Percentiles rank a stretch among this genome's conserved stretches.
Evolutionary conservation across 129 eudicot species (phyloP).

Genomic region (Saussurea involucrata): DNA sequence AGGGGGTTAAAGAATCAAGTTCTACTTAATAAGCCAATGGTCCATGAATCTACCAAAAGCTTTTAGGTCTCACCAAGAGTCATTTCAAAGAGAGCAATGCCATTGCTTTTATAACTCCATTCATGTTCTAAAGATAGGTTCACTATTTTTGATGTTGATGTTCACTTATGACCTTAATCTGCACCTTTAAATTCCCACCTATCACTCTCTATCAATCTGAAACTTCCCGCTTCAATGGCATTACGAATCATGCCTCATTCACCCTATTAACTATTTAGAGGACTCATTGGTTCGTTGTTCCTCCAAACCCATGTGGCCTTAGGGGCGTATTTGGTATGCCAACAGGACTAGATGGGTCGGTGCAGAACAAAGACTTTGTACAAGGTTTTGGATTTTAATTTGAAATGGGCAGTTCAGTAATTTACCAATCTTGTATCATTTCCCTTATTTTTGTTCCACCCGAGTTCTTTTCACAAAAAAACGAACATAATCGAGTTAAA

Average conservation of each 20-base stretch:
- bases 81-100: constrained; percentile 20
- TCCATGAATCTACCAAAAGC: constrained; percentile 27
- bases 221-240: neutral
- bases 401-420: neutral
- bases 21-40: constrained; percentile 29
- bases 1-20: constrained; percentile 34
- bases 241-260: neutral
- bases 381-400: neutral
- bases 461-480: too few relatives aligned
- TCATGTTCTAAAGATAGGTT: constrained; percentile 16
- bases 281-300: neutral
- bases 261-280: neutral
- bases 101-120: constrained; percentile 27
- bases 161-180: constrained; percentile 22
- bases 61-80: constrained; percentile 30
- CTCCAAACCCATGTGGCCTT: neutral
- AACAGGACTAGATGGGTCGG: neutral
- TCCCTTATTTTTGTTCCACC: neutral
- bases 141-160: constrained; percentile 35
- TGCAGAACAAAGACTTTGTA: too few relatives aligned
- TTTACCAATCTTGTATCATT: neutral
- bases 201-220: neutral
- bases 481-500: too few relatives aligned
- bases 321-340: neutral
- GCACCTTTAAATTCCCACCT: constrained; percentile 7